Evolutionary conservation across 257 asterid species (phyloP).

Genomic region (Jasminum sambac): DNA sequence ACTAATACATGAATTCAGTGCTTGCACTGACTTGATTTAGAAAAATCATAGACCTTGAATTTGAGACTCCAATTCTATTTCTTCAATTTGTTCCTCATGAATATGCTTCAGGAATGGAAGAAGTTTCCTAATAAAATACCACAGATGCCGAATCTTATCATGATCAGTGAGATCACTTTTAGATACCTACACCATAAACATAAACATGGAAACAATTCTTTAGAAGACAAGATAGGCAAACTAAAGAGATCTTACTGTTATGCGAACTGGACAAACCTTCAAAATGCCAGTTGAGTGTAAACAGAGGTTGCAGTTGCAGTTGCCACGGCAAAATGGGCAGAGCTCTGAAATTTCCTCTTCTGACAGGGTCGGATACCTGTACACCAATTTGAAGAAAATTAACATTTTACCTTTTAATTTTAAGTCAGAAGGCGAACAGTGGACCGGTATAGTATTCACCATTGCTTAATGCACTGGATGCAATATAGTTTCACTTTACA

Average conservation of each 20-base stretch:
- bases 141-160: conserved; percentile 64
- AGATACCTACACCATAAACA: conserved; percentile 45
- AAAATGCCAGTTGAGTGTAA: conserved; percentile 53
- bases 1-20: neutral
- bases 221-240: conserved; percentile 15
- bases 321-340: conserved; percentile 76
- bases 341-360: conserved; percentile 62
- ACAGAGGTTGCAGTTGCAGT: conserved; percentile 87
- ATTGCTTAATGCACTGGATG: conserved; percentile 67
- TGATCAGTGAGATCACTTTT: conserved; percentile 47
- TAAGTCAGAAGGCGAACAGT: neutral
- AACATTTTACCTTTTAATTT: neutral
- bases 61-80: conserved; percentile 56
- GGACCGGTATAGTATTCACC: conserved; percentile 42
- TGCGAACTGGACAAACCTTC: conserved; percentile 50
- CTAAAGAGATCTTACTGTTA: conserved; percentile 12
- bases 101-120: conserved; percentile 63
- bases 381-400: conserved; percentile 11
- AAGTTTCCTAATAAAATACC: conserved; percentile 52
- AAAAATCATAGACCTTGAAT: conserved; percentile 48
- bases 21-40: neutral
- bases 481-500: conserved; percentile 60
- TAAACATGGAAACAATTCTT: conserved; percentile 26
- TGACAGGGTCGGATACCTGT: conserved; percentile 64
- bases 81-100: conserved; percentile 66